These are phyloP conservation scores for Trichoderma pleuroti DNA, from an alignment of 2,329 filamentous ascomycete genomes.

Conservation along the genomic window DNA sequence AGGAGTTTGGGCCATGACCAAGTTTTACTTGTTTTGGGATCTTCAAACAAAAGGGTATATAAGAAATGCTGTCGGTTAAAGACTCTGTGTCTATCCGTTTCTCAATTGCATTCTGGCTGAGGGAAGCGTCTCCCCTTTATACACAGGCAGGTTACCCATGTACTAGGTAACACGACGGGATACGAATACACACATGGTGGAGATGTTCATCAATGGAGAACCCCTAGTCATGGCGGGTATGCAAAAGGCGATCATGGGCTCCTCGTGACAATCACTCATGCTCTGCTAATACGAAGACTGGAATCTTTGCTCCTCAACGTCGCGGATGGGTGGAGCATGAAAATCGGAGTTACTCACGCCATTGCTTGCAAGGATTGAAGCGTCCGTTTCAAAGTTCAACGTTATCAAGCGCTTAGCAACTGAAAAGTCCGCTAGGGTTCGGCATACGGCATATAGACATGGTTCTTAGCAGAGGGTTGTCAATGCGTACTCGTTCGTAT, in stretches of 20 bases:
- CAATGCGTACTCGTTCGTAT: neutral
- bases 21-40: neutral
- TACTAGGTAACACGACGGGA: neutral
- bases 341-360: neutral
- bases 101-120: neutral
- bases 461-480: neutral
- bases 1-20: conserved; percentile 16
- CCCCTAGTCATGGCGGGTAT: neutral
- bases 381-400: neutral
- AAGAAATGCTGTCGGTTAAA: neutral
- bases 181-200: neutral
- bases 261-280: neutral
- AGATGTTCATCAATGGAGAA: neutral
- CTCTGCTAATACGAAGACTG: neutral
- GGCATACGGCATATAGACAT: neutral
- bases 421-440: neutral
- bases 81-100: neutral
- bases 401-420: neutral
- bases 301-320: neutral
- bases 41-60: neutral
- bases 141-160: neutral
- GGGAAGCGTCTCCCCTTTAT: neutral
- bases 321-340: neutral
- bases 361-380: neutral
- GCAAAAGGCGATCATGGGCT: neutral